These are phyloP conservation scores for Lanmaoa rubissima DNA, from an alignment of 768 basidiomycete species.

Conservation along the genomic window DNA sequence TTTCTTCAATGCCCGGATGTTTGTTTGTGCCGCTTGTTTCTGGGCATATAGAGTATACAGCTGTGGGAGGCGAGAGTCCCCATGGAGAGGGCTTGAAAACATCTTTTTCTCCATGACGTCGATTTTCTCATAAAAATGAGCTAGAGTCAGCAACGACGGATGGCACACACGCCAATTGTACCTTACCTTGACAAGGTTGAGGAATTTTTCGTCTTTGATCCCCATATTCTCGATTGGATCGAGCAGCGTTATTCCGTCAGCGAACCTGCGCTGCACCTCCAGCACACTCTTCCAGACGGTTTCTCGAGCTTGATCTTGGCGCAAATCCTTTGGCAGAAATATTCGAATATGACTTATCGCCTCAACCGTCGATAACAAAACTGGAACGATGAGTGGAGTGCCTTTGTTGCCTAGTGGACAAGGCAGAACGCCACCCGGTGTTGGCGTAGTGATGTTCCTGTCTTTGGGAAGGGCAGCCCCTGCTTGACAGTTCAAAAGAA, in stretches of 20 bases:
- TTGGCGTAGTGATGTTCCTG: constrained; percentile 49
- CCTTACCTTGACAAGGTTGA: constrained; percentile 74
- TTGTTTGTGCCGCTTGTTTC: constrained; percentile 69
- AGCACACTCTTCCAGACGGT: constrained; percentile 87
- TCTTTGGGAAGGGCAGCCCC: constrained; percentile 63
- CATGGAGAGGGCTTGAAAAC: constrained; percentile 74
- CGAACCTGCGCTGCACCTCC: constrained; percentile 90
- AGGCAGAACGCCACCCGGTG: constrained; percentile 72
- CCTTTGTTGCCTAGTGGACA: constrained; percentile 73
- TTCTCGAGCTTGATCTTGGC: constrained; percentile 70
- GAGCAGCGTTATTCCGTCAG: constrained; percentile 79
- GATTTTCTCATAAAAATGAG: constrained; percentile 68
- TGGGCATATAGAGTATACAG: constrained; percentile 77
- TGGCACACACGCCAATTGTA: neutral
- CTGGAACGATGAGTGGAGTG: constrained; percentile 81
- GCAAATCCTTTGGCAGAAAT: constrained; percentile 86
- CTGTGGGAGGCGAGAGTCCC: constrained; percentile 72
- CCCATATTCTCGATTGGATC: constrained; percentile 95
- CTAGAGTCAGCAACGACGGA: neutral
- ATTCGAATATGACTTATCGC: constrained; percentile 85
- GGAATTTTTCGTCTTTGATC: constrained; percentile 93
- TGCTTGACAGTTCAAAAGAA: constrained; percentile 76
- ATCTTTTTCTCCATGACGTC: constrained; percentile 85
- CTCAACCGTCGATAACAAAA: constrained; percentile 83
- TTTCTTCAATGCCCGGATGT: constrained; percentile 77